Conservation (phyloP, 306 rosid genomes). For the Begonia fuchsioides region DNA sequence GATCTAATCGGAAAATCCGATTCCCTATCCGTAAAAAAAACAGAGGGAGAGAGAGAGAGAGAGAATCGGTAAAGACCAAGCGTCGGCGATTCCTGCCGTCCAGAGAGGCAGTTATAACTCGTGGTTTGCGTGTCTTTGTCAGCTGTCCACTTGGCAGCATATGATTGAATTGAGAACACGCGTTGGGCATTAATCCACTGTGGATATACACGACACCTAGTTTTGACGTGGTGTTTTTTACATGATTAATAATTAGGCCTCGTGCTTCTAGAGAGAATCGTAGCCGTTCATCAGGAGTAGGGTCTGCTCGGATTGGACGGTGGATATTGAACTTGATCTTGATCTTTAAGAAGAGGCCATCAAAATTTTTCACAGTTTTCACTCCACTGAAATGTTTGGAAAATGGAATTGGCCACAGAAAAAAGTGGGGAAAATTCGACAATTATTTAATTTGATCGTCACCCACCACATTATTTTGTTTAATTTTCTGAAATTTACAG, state of each 20-base stretch:
- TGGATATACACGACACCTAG: conserved; percentile 3
- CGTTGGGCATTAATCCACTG: neutral
- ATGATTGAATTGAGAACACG: neutral
- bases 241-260: neutral
- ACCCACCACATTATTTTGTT: neutral
- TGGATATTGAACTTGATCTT: no score
- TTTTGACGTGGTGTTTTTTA: neutral
- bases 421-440: no score
- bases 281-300: neutral
- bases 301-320: neutral
- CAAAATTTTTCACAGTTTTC: no score
- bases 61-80: neutral
- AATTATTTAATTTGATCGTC: neutral
- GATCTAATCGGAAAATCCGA: conserved; percentile 2
- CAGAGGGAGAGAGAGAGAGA: neutral
- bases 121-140: conserved; percentile 3
- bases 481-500: neutral
- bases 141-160: neutral
- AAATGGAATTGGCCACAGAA: no score
- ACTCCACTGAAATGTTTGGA: no score
- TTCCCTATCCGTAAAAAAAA: conserved; percentile 2
- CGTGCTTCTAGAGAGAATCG: neutral
- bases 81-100: conserved; percentile 13
- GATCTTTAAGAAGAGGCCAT: no score
- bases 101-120: conserved; percentile 1